phyloP scores from a whole-genome alignment of 805 yeast genomes.

The Saturnispora silvae region DNA sequence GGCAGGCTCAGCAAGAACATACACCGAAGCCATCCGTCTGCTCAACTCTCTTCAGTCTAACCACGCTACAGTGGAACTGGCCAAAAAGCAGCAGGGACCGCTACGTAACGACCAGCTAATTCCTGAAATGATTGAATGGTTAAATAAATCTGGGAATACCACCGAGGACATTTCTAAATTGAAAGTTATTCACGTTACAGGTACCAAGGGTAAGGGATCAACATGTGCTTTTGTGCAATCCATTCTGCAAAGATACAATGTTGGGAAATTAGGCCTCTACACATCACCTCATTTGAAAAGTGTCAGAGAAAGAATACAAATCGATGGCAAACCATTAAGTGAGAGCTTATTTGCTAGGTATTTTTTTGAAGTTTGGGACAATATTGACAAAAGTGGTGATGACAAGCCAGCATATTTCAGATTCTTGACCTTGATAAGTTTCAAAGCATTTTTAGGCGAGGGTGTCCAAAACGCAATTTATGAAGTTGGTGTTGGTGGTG shows the following conservation, averaged over 20 bases:
- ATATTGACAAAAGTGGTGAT: constrained; percentile 42
- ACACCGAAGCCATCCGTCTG: constrained; percentile 68
- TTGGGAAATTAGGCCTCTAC: constrained; percentile 75
- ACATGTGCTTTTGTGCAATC: constrained; percentile 91
- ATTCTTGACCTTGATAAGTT: constrained; percentile 77
- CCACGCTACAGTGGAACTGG: constrained; percentile 79
- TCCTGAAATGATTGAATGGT: constrained; percentile 80
- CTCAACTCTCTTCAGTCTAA: constrained; percentile 86
- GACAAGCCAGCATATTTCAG: constrained; percentile 91
- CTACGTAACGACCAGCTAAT: constrained; percentile 55
- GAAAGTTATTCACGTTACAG: constrained; percentile 86
- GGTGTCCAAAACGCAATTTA: constrained; percentile 89
- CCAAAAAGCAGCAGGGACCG: constrained; percentile 57
- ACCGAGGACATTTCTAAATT: constrained; percentile 60
- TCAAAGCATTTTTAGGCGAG: constrained; percentile 81
- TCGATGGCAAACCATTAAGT: constrained; percentile 75
- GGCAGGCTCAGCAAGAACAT: constrained; percentile 17
- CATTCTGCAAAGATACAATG: constrained; percentile 58
- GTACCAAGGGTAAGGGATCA: constrained; percentile 97
- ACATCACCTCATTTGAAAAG: constrained; percentile 93
- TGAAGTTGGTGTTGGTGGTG: constrained; percentile 99
- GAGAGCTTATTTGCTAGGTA: constrained; percentile 76
- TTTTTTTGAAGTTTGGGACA: constrained; percentile 92
- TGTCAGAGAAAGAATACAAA: constrained; percentile 83
- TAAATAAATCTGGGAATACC: constrained; percentile 55